A percentile compares a stretch with the other conserved stretches of the same genome.
phyloP scores from a whole-genome alignment of 306 rosid genomes.

The Pterocarpus macrocarpus region DNA sequence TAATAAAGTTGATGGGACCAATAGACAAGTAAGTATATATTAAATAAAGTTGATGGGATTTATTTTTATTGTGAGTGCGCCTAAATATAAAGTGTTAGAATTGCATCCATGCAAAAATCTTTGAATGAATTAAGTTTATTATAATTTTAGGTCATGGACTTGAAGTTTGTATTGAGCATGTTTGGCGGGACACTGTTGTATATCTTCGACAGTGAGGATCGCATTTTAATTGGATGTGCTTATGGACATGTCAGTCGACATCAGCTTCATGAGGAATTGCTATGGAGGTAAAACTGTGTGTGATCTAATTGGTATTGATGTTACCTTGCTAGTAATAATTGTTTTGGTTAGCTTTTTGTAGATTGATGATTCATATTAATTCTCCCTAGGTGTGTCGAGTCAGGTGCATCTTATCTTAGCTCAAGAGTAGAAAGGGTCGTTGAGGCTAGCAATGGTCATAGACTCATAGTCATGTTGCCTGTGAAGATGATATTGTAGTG shows the following conservation, averaged over 20 bases:
- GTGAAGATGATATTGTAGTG: conserved; percentile 70
- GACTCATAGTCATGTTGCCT: conserved; percentile 66
- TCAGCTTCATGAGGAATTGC: conserved; percentile 91
- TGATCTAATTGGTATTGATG: conserved; percentile 13
- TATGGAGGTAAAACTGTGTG: conserved; percentile 68
- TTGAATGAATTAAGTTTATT: neutral
- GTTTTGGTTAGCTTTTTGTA: conserved; percentile 31
- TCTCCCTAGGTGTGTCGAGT: conserved; percentile 96
- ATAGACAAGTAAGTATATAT: too few species aligned
- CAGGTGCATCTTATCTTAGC: conserved; percentile 93
- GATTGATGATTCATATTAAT: conserved; percentile 64
- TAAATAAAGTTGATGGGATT: too few species aligned
- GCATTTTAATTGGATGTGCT: conserved; percentile 79
- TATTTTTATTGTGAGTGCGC: too few species aligned
- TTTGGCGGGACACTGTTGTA: conserved; percentile 90
- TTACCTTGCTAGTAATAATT: conserved; percentile 6
- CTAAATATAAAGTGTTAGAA: too few species aligned
- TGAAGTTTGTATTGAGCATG: conserved; percentile 96
- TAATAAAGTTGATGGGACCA: too few species aligned
- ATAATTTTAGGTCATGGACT: conserved; percentile 84
- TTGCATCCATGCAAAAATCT: too few species aligned
- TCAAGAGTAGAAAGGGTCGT: conserved; percentile 88
- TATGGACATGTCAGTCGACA: conserved; percentile 91
- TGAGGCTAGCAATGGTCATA: conserved; percentile 74
- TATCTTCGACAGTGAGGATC: conserved; percentile 81